Base-by-base conservation (phyloP, 306 rosid genomes). In the Fagus crenata region DNA sequence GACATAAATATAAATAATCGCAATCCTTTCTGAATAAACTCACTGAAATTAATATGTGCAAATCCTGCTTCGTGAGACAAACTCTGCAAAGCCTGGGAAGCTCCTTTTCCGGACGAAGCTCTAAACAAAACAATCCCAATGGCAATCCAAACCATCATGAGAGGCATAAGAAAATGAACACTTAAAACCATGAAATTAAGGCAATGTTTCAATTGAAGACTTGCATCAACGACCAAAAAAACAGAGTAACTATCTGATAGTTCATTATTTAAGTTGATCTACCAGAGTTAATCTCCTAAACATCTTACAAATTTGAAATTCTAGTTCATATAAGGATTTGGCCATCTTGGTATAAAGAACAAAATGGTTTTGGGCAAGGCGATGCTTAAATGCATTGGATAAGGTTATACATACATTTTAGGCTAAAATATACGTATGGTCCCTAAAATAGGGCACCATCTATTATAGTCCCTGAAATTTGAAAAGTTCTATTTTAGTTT, bases 61-160 rank as follows among this genome's bases (percentile, higher is more conserved):
- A 85, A 74, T 65, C 95, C 97, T 1, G 79, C 35, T 60, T 89
- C 93, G 3, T 68, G 86, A 78, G 92, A 84, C 81, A 92, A 89
- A 87, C 92, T 89, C 85, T 74, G 96, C 89, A 95, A 87, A 82
- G 96, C 95, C 83, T 81, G 90, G 4, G 92, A 85, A 73, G 93
- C 88, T 59, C 87, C 93, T 81, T 87, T 86, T 82, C 91, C 96
- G 54, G 96, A 95, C 58, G 98, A 84, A 74, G 93, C 90, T 83
- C 98, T 95, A 81, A 68, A 86, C 55, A 81, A 61, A 79, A 82
- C 76, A 77, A 80, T 58, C 15, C 69, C 51, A 89, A 18, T 18
- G 41, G 72, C 15, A 28, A 46, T 55, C 49, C 82, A 77, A 67
- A 63, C 35, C 14, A 32, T 32, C 43, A 69, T 60, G 35, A 60